Evolutionary conservation across 176 grass and related monocot species (phyloP).

Genomic region (Musa acuminata): DNA sequence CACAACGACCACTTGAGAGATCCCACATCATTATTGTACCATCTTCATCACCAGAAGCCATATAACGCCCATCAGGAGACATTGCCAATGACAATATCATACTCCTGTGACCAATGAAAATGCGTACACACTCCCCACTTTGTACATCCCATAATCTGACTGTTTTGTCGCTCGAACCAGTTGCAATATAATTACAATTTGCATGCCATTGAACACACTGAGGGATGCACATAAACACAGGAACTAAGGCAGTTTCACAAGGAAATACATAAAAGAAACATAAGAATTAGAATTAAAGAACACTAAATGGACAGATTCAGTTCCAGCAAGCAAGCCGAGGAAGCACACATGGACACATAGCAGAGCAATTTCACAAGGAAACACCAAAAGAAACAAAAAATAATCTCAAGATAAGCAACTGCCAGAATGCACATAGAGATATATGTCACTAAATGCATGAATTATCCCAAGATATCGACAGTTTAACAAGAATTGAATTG

Average conservation of each 20-base stretch:
- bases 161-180: conserved; percentile 90
- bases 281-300: neutral
- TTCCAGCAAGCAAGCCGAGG: neutral
- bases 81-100: conserved; percentile 91
- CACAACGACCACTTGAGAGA: conserved; percentile 67
- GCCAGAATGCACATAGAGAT: neutral
- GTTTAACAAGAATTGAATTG: neutral
- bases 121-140: conserved; percentile 73
- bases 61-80: conserved; percentile 89
- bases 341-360: no score
- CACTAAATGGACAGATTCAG: neutral
- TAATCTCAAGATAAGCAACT: neutral
- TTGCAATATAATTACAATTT: conserved; percentile 94
- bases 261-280: neutral
- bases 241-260: neutral
- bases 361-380: neutral
- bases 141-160: conserved; percentile 96
- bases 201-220: conserved; percentile 99
- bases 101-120: conserved; percentile 96
- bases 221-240: conserved; percentile 2
- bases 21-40: conserved; percentile 97
- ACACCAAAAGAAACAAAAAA: neutral
- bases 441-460: neutral
- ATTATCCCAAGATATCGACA: neutral
- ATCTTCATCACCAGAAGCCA: conserved; percentile 96